Conservation (phyloP, 768 basidiomycete genomes). For the Termitomyces sp. region DNA sequence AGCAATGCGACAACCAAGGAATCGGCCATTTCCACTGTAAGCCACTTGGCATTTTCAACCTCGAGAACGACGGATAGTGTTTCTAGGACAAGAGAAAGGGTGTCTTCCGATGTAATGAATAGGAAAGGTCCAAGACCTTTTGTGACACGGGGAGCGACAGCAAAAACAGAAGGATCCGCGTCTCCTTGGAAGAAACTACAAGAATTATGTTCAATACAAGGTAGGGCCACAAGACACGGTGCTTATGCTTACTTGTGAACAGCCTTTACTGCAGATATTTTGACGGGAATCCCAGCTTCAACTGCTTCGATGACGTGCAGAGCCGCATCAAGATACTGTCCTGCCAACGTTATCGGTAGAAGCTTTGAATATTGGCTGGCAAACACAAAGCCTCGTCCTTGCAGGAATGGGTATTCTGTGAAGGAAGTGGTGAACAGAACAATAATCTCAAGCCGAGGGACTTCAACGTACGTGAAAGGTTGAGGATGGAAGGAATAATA, state of each 20-base stretch:
- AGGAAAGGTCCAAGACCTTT: conserved; percentile 83
- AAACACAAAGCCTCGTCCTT: conserved; percentile 92
- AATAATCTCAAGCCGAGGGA: background rate
- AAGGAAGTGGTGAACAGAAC: background rate
- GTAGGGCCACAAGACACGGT: background rate
- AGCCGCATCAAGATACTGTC: conserved; percentile 85
- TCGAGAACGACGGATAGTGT: conserved; percentile 76
- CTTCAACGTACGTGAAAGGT: conserved; percentile 52
- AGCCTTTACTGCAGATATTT: conserved; percentile 91
- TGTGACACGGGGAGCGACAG: conserved; percentile 70
- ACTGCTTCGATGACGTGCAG: conserved; percentile 75
- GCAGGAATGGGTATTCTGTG: conserved; percentile 84
- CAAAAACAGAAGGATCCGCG: conserved; percentile 51
- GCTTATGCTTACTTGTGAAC: conserved; percentile 80
- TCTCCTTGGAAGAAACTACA: conserved; percentile 67
- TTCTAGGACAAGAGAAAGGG: conserved; percentile 82
- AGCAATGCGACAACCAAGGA: conserved; percentile 64
- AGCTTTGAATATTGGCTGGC: conserved; percentile 82
- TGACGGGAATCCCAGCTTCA: conserved; percentile 77
- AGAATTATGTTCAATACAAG: conserved; percentile 2
- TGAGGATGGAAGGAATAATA: conserved; percentile 74
- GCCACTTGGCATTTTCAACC: conserved; percentile 68
- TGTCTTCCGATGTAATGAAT: conserved; percentile 76
- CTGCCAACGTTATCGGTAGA: conserved; percentile 65
- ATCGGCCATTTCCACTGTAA: conserved; percentile 58